Conservation (phyloP, 2,329 filamentous ascomycete genomes). For the Calonectria hawksworthii region DNA sequence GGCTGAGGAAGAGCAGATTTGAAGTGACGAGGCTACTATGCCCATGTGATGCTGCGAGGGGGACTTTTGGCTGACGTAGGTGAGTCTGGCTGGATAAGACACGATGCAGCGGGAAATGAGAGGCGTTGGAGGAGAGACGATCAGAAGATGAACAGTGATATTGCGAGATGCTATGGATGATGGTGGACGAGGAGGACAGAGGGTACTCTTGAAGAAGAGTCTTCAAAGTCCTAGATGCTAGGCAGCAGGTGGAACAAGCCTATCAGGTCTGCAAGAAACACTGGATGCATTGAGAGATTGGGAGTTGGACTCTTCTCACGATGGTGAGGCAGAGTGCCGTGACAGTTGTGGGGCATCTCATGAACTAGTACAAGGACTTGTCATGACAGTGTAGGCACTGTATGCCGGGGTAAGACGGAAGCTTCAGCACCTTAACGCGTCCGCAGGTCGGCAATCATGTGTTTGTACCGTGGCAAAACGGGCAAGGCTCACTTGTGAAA, state of each 20-base stretch:
- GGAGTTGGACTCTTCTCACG: background rate
- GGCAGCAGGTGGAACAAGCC: slow-evolving; percentile 29
- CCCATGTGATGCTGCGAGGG: background rate
- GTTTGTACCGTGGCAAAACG: background rate
- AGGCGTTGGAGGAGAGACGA: background rate
- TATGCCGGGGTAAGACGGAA: background rate
- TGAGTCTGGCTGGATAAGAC: background rate
- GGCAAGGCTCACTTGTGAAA: background rate
- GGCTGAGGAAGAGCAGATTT: background rate
- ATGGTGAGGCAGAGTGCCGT: slow-evolving; percentile 30
- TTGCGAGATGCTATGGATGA: slow-evolving; percentile 6
- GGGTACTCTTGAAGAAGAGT: background rate
- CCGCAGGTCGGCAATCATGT: background rate
- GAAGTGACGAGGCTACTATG: background rate
- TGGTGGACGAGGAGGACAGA: background rate
- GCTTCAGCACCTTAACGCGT: background rate
- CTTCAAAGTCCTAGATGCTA: slow-evolving; percentile 13
- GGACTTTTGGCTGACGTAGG: background rate
- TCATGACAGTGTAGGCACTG: slow-evolving; percentile 37
- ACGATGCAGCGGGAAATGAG: background rate
- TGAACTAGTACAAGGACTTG: slow-evolving; percentile 16
- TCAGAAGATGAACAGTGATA: background rate
- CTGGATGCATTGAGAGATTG: slow-evolving; percentile 13
- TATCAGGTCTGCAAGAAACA: slow-evolving; percentile 42
- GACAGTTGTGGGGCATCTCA: slow-evolving; percentile 35